These are phyloP conservation scores for Cryptococcus sp. DNA, from an alignment of 1,284 basidiomycete genomes.

Conservation along the genomic window DNA sequence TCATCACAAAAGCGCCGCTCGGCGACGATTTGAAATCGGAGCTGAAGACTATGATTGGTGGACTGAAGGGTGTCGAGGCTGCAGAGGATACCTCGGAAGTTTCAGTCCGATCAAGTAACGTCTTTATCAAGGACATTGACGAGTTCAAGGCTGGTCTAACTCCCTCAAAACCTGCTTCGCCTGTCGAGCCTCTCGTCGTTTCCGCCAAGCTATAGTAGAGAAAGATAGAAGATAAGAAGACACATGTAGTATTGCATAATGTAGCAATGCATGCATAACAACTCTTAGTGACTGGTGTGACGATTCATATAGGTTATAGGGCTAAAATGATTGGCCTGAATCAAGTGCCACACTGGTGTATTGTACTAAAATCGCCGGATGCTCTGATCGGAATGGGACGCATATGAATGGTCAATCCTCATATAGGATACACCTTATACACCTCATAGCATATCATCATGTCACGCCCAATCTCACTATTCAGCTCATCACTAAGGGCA, in stretches of 20 bases:
- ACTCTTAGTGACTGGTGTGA: too few species aligned
- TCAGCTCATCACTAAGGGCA: neutral
- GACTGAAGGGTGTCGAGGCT: constrained; percentile 51
- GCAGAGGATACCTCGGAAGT: constrained; percentile 54
- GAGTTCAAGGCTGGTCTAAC: constrained; percentile 64
- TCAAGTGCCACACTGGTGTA: too few species aligned
- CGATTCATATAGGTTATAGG: too few species aligned
- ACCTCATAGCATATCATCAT: neutral
- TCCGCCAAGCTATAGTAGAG: constrained; percentile 24
- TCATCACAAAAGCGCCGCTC: constrained; percentile 44
- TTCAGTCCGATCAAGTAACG: constrained; percentile 54
- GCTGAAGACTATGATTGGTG: constrained; percentile 56
- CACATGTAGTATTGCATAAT: too few species aligned
- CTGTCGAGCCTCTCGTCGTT: constrained; percentile 45
- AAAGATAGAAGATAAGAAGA: neutral
- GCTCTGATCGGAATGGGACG: too few species aligned
- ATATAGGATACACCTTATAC: neutral
- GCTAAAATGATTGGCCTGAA: neutral
- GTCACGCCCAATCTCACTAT: neutral
- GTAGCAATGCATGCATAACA: too few species aligned
- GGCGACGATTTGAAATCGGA: constrained; percentile 52
- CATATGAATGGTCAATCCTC: too few species aligned
- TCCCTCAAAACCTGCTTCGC: constrained; percentile 48
- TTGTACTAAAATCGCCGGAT: too few species aligned
- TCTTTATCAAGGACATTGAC: constrained; percentile 64